These are phyloP conservation scores for Pharnaceum exiguum DNA, from an alignment of 148 eudicot species.

Conservation along the genomic window DNA sequence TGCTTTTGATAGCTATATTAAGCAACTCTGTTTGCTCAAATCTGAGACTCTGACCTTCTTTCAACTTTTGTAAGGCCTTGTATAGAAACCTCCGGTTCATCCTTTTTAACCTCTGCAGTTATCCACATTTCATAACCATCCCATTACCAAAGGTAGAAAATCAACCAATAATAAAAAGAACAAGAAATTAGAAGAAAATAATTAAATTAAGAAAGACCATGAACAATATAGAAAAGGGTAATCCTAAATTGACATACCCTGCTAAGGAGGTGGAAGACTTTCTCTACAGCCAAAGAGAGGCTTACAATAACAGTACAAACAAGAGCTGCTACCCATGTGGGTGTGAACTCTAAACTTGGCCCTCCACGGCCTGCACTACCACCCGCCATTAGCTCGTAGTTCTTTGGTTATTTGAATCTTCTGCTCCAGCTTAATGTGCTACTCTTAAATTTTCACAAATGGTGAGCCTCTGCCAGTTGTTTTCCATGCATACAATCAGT, in stretches of 20 bases:
- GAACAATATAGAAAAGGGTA: background rate
- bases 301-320: constrained; percentile 23
- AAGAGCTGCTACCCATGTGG: constrained; percentile 28
- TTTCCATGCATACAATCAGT: too few species aligned
- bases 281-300: constrained; percentile 23
- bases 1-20: background rate
- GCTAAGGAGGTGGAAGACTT: constrained; percentile 19
- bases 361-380: constrained; percentile 15
- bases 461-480: too few species aligned
- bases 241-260: background rate
- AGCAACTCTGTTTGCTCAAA: background rate
- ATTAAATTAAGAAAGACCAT: background rate
- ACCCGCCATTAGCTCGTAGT: too few species aligned
- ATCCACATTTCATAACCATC: background rate
- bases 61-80: constrained; percentile 22
- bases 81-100: constrained; percentile 17
- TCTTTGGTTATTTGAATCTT: too few species aligned
- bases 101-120: constrained; percentile 24
- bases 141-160: background rate
- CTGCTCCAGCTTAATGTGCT: too few species aligned
- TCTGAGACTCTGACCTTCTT: constrained; percentile 17
- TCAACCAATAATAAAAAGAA: background rate
- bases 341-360: constrained; percentile 22
- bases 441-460: too few species aligned
- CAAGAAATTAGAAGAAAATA: too few species aligned